Base-by-base conservation (phyloP, 202 grass and related monocot species). In the Musa balbisiana region DNA sequence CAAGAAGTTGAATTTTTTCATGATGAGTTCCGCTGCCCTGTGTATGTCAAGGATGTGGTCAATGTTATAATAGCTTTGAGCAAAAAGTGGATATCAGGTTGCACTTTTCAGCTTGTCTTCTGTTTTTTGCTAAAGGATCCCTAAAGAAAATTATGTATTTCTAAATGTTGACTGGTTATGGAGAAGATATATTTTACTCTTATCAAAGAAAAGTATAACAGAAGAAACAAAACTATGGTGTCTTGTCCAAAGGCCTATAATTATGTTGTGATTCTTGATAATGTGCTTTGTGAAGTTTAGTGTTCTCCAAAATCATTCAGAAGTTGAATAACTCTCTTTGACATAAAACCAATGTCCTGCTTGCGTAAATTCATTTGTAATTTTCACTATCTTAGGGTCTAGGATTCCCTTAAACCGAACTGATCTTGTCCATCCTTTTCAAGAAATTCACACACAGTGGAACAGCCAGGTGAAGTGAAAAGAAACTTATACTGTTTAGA, bases 31-130 rank as follows among this genome's bases (percentile, higher is more conserved):
- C 80, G 88, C 11, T 98, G 94, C 71, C 90, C 94, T 72, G 82
- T 98, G 58, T 93, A 89, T 87, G 93, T 93, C 21, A 84, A 97
- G 84, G 90, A 97, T 80, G 75, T 97, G 88, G 88, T 93, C 71
- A 72, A 82, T 75, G 88, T 88, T 62, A 87, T 97, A 69, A 71
- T 89, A 22, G 81, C 81, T 72, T 73, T 92, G 23, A 77, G 80
- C 43, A 93, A 88, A 50, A 86, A 53, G 72, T 93, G 90, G 90
- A 76, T 89, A 73, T 88, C 90, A 91, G 88, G 94, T 98, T 83
- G 24, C 43, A 72, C 24, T 73, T 26, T 62, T 66, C 17, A 21
- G 23, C 55, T 70, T 24, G 13, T 25, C 22, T 68, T 59, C 25
- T 55, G 27, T 77, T 17, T 0, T 56, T 76, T 54, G 24, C 51